Conservation (phyloP, 257 asterid genomes). For the Solanum gandarillasii region DNA sequence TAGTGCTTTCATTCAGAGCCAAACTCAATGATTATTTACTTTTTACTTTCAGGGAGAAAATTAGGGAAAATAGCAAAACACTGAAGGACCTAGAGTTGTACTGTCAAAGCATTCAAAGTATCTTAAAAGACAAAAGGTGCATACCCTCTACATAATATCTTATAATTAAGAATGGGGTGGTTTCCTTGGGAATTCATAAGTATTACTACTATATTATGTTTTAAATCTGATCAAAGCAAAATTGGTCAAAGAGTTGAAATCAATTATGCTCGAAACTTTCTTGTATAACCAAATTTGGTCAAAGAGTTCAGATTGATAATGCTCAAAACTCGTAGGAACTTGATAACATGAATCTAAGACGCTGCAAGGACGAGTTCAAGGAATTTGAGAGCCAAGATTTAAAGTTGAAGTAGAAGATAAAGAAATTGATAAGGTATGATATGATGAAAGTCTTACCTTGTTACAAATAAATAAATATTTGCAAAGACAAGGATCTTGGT, state of each 20-base stretch:
- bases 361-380: conserved; percentile 69
- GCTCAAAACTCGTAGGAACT: conserved; percentile 43
- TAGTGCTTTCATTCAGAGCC: not conserved
- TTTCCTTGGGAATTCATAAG: not conserved
- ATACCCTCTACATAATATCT: not conserved
- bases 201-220: not conserved
- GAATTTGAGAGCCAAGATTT: conserved; percentile 93
- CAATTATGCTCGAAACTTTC: not conserved
- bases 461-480: not conserved
- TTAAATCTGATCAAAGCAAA: not conserved
- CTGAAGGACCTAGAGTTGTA: conserved; percentile 53
- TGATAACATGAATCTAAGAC: conserved; percentile 37
- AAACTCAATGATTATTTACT: not conserved
- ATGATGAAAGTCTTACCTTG: not conserved
- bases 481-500: not conserved
- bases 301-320: not conserved
- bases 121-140: conserved; percentile 54
- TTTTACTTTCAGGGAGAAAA: conserved; percentile 51
- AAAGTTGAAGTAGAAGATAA: conserved; percentile 75
- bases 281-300: not conserved
- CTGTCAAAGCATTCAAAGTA: conserved; percentile 49
- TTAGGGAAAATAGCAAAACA: conserved; percentile 42
- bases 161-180: not conserved
- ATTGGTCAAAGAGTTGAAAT: not conserved
- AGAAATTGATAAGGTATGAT: conserved; percentile 70